Evolutionary conservation across 106 monocot species (phyloP).

Genomic region (Dendrobium officinale): DNA sequence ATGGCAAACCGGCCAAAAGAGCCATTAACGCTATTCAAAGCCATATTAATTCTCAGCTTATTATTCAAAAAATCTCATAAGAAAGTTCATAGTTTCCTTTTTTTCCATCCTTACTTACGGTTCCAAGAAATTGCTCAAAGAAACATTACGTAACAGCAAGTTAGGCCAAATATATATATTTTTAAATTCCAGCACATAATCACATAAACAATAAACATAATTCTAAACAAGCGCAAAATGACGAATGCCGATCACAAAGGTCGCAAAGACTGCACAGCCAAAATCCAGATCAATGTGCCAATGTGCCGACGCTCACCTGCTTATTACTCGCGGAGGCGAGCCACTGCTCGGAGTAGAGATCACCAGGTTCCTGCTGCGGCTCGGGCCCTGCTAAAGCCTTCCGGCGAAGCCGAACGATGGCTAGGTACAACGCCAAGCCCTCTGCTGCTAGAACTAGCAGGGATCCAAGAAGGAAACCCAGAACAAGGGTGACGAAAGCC

Average conservation of each 20-base stretch:
- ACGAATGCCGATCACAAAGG: background rate
- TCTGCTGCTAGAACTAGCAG: conserved; percentile 27
- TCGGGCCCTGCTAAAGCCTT: background rate
- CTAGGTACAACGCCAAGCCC: conserved; percentile 10
- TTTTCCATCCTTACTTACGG: background rate
- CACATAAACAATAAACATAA: background rate
- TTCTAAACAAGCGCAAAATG: background rate
- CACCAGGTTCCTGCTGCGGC: conserved; percentile 3
- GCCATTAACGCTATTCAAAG: background rate
- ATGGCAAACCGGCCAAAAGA: background rate
- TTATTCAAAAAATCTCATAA: background rate
- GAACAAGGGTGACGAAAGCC: conserved; percentile 17
- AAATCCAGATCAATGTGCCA: background rate
- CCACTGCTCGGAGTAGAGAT: conserved; percentile 28
- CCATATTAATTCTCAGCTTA: background rate
- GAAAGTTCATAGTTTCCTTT: background rate
- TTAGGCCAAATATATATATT: background rate
- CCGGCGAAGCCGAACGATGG: conserved; percentile 27
- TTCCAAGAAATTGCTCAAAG: background rate
- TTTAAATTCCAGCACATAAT: background rate
- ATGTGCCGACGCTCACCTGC: conserved; percentile 31
- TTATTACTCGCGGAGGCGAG: conserved; percentile 28
- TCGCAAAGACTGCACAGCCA: background rate
- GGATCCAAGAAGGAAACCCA: conserved; percentile 35
- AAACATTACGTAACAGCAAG: background rate